A percentile compares a stretch with the other conserved stretches of the same genome.
These are phyloP conservation scores for Biscogniauxia mediterranea DNA, from an alignment of 2,329 filamentous ascomycete genomes.

Conservation along the genomic window DNA sequence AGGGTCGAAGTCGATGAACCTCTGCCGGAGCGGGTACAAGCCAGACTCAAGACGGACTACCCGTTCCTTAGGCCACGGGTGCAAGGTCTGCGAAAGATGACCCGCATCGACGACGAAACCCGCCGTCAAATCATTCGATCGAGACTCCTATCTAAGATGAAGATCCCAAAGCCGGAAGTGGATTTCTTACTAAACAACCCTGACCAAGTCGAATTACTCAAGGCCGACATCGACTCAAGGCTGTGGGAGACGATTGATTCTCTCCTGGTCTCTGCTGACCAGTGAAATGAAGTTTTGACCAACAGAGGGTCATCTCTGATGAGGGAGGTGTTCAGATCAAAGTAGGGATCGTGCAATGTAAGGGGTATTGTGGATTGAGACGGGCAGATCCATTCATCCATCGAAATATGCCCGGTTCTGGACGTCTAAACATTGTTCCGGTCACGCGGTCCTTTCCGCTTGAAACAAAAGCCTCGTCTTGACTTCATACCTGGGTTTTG, in stretches of 20 bases:
- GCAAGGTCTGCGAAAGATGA: not conserved
- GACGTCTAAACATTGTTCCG: not conserved
- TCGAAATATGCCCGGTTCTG: not conserved
- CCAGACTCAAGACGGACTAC: constrained; percentile 2
- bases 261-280: not conserved
- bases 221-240: constrained; percentile 7
- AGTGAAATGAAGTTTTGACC: not conserved
- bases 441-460: not conserved
- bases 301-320: not conserved
- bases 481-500: not conserved
- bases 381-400: not conserved
- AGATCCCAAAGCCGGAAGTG: constrained; percentile 4
- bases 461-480: not conserved
- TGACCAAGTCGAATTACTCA: constrained; percentile 9
- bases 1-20: constrained; percentile 2
- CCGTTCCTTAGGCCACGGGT: constrained; percentile 2
- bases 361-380: not conserved
- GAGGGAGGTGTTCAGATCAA: not conserved
- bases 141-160: constrained; percentile 11
- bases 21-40: constrained; percentile 5
- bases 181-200: constrained; percentile 7
- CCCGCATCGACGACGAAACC: constrained; percentile 6
- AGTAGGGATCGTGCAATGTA: not conserved
- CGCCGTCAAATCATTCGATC: constrained; percentile 12
- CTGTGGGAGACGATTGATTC: constrained; percentile 12